These are phyloP conservation scores for Magnaporthiopsis incrustans DNA, from an alignment of 2,329 filamentous ascomycete species.

Conservation along the genomic window DNA sequence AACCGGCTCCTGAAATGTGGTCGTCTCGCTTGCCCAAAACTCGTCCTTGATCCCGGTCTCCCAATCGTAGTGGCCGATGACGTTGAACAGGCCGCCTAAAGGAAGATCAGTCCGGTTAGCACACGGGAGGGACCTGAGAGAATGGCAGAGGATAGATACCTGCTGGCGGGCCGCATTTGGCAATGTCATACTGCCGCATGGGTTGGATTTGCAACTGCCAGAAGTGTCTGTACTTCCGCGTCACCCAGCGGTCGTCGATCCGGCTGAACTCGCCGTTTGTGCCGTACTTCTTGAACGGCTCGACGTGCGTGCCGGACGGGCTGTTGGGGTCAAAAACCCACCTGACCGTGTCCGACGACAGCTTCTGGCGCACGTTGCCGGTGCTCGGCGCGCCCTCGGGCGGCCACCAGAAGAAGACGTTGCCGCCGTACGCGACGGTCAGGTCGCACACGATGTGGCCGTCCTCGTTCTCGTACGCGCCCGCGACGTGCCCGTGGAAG, in stretches of 20 bases:
- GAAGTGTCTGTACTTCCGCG: slow-evolving; percentile 35
- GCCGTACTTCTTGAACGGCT: slow-evolving; percentile 26
- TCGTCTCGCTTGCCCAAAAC: slow-evolving; percentile 34
- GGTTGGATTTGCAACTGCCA: slow-evolving; percentile 34
- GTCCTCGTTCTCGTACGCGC: slow-evolving; percentile 38
- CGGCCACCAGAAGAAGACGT: slow-evolving; percentile 38
- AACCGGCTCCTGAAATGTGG: slow-evolving; percentile 44
- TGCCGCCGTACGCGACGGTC: slow-evolving; percentile 33
- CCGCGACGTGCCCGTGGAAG: slow-evolving; percentile 39
- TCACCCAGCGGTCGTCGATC: slow-evolving; percentile 38
- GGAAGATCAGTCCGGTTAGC: too few relatives aligned
- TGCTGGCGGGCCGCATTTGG: slow-evolving; percentile 32
- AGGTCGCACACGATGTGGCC: slow-evolving; percentile 37
- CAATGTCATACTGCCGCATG: slow-evolving; percentile 33
- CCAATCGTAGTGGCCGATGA: slow-evolving; percentile 36
- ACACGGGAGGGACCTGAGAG: slow-evolving; percentile 32
- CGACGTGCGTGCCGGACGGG: slow-evolving; percentile 27
- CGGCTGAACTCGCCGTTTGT: slow-evolving; percentile 41
- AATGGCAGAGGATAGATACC: slow-evolving; percentile 36
- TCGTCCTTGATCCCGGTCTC: slow-evolving; percentile 28
- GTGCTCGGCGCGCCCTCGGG: slow-evolving; percentile 20
- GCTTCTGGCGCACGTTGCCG: slow-evolving; percentile 20
- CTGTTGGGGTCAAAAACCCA: slow-evolving; percentile 32
- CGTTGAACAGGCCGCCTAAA: slow-evolving; percentile 35
- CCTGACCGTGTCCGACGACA: slow-evolving; percentile 30